Conservation (phyloP, 31 red algal species). For the Odonthalia washingtoniensis region DNA sequence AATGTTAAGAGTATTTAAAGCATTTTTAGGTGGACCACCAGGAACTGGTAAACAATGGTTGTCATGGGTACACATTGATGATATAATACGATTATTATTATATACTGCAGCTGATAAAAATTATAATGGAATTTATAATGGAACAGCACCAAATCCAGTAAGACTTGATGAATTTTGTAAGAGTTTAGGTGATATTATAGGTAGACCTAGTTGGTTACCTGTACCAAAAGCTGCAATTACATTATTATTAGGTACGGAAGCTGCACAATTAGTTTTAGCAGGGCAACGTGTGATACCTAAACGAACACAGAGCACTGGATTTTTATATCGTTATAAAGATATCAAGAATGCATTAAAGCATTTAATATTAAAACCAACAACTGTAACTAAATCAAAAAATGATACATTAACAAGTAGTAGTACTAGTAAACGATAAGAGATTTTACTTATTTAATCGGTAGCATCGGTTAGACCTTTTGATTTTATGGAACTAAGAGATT, state of each 20-base stretch:
- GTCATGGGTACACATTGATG: constrained; percentile 90
- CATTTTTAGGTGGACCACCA: constrained; percentile 85
- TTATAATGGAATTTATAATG: constrained; percentile 85
- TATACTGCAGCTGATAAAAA: constrained; percentile 45
- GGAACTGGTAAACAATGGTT: constrained; percentile 91
- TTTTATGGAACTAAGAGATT: constrained; percentile 51
- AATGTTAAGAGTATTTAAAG: constrained; percentile 72
- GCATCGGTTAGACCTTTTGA: not conserved
- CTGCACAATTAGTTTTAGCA: constrained; percentile 73
- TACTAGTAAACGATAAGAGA: too few relatives aligned
- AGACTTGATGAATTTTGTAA: constrained; percentile 77
- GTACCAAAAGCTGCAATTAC: constrained; percentile 70
- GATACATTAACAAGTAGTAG: not conserved
- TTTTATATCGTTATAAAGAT: constrained; percentile 59
- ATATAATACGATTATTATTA: constrained; percentile 75
- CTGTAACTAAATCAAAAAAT: not conserved
- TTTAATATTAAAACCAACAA: not conserved
- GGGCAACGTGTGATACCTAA: constrained; percentile 88
- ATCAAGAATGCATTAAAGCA: constrained; percentile 37
- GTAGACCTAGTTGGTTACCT: constrained; percentile 93
- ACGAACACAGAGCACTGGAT: constrained; percentile 53
- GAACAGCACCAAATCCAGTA: constrained; percentile 79
- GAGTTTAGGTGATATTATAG: constrained; percentile 66
- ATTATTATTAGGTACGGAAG: constrained; percentile 71
- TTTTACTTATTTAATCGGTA: too few relatives aligned